phyloP scores from a whole-genome alignment of 108 stramenopile species.

The Discostella stelligeroides region DNA sequence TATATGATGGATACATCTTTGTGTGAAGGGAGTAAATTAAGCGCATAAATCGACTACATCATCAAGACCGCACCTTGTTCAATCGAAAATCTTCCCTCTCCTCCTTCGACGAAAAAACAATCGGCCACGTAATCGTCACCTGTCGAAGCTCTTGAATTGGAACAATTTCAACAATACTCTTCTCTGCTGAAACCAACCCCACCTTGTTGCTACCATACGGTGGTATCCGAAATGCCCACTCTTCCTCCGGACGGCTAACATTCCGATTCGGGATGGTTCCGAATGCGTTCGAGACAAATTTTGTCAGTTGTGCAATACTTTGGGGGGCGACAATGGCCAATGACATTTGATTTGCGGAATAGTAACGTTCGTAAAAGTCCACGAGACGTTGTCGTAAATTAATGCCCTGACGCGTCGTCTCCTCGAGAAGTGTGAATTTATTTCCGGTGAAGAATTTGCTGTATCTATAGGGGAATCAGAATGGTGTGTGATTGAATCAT shows the following conservation, averaged over 20 bases:
- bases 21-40: too few species aligned
- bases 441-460: slow-evolving; percentile 95
- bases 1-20: background rate
- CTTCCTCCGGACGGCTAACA: slow-evolving; percentile 61
- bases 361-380: slow-evolving; percentile 85
- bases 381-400: slow-evolving; percentile 86
- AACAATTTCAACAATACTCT: slow-evolving; percentile 69
- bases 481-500: too few species aligned
- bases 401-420: slow-evolving; percentile 68
- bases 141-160: slow-evolving; percentile 84
- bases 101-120: slow-evolving; percentile 59
- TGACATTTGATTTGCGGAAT: slow-evolving; percentile 94
- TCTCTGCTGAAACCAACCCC: slow-evolving; percentile 63
- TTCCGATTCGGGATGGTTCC: slow-evolving; percentile 70
- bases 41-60: too few species aligned
- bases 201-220: slow-evolving; percentile 50
- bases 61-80: slow-evolving; percentile 49
- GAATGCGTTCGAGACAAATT: slow-evolving; percentile 80
- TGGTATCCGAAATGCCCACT: slow-evolving; percentile 61
- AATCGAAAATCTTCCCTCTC: slow-evolving; percentile 52
- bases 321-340: slow-evolving; percentile 90
- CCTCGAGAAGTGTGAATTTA: slow-evolving; percentile 76
- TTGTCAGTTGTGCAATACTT: slow-evolving; percentile 61
- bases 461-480: slow-evolving; percentile 25
- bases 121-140: slow-evolving; percentile 79